Base-by-base conservation (phyloP, 805 yeast genomes). In the Saturnispora serradocipensis region DNA sequence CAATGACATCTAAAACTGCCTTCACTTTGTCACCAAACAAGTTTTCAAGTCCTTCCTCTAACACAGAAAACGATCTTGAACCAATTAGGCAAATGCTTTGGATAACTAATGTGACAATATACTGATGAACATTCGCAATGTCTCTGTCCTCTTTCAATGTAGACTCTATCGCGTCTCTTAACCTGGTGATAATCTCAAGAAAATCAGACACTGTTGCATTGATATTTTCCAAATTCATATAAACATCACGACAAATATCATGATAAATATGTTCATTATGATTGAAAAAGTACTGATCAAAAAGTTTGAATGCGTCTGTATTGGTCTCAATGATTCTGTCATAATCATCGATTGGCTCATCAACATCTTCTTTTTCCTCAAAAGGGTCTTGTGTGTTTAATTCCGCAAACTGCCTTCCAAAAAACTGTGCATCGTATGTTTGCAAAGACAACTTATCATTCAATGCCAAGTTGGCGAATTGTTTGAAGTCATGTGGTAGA, bases 11-110 rank as follows among this genome's bases (percentile, higher is more conserved):
- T 54, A 39, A 52, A 53, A 52, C 64, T 51, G 45, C 59, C 61
- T 36, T 61, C 56, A 46, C 61, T 55, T 48, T 67, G 2, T 54
- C 59, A 10, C 63, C 62, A 43, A 62, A 56, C n/a, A 67, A 54
- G 48, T 66, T 67, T 20, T 66, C 51, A 5, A 69, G 68, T 8
- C 78, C 79, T 46, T 77, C 78, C 54, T 77, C 78, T 38, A 84
- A 82, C 60, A 85, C 89, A 0, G 91, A 87, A 43, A 90, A 75
- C 0, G 97, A 90, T 63, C 97, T 77, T 45, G 88, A 84, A 13
- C 98, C 97, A 53, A 88, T 82, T 58, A 82, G 82, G 45, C 91
- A 85, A 48, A 88, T 74, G 0, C 84, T 73, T 61, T 87, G 91
- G 59, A 84, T 74, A 13, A 88, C 67, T 15, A 86, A 68, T 28